Evolutionary conservation across 805 yeast species (phyloP), one percentile per base, ranked within the genome.

Genomic region (Torulaspora gathmanii): DNA sequence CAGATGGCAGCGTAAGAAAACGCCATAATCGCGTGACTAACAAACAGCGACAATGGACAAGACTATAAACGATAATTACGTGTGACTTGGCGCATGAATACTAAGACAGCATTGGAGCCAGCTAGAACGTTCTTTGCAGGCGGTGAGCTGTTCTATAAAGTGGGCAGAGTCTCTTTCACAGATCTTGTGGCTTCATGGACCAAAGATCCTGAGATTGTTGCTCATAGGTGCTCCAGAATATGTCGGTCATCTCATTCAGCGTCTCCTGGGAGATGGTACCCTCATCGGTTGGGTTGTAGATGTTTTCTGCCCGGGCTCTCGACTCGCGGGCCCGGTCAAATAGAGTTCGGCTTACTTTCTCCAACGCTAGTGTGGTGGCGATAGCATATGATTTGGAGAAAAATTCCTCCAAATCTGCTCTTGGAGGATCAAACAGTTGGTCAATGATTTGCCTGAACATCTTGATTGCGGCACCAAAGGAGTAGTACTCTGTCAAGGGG

Each of bases 281-380:
- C 9, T 39, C 43, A 13, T 39, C 19, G 11, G 26, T 23, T 4
- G 27, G 19, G 17, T 19, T 38, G 30, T 56, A 53, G 3, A 27
- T 29, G 11, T 36, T 36, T 26, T 59, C 64, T 2, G 54, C 46
- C 33, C 45, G 42, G 5, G 46, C 43, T 37, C 65, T 47, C 9
- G 57, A 52, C 13, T 48, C 48, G 9, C 51, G 34, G 12, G 56
- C 63, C 35, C 51, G 55, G 12, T 47, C 44, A 25, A 60, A 57
- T 7, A 60, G 45, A 4, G 45, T 48, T 31, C 58, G 52, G 27
- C 58, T 58, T 5, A 56, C 51, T 12, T 53, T 45, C 42, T 60
- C 60, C 8, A 60, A 33, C 2, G 57, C 61, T 13, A 58, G 29
- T 3, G 57, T 40, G 9, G 60, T 42, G 12, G 47, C 46, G 17